Evolutionary conservation across 805 yeast genomes (phyloP).

Genomic region (Saturnispora hagleri): DNA sequence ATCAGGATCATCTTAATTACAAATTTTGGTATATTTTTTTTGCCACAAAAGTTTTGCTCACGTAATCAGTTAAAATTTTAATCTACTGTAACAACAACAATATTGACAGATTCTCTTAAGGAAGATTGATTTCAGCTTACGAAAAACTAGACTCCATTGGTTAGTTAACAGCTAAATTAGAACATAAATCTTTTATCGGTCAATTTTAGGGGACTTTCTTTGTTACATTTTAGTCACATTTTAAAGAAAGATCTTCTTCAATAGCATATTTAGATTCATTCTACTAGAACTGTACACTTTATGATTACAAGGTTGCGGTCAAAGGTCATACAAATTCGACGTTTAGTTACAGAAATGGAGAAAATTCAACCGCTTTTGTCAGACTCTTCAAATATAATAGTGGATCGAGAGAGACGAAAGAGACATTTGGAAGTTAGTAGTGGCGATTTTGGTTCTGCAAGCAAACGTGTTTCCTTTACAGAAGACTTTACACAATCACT

Average conservation of each 20-base stretch:
- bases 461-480: background rate
- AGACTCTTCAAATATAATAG: background rate
- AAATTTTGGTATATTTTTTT: background rate
- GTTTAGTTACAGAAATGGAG: background rate
- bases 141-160: too few relatives aligned
- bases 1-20: background rate
- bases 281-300: background rate
- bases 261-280: background rate
- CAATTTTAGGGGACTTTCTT: background rate
- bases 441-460: background rate
- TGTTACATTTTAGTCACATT: background rate
- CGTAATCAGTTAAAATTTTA: background rate
- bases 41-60: background rate
- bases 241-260: background rate
- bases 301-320: background rate
- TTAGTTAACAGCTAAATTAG: background rate
- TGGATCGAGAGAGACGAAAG: background rate
- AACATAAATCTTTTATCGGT: too few relatives aligned
- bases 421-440: background rate
- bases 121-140: background rate
- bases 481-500: conserved; percentile 3
- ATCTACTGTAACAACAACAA: background rate
- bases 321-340: background rate
- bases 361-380: background rate
- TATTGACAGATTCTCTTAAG: background rate